Conservation (phyloP, 306 rosid genomes). For the Cercis canadensis region DNA sequence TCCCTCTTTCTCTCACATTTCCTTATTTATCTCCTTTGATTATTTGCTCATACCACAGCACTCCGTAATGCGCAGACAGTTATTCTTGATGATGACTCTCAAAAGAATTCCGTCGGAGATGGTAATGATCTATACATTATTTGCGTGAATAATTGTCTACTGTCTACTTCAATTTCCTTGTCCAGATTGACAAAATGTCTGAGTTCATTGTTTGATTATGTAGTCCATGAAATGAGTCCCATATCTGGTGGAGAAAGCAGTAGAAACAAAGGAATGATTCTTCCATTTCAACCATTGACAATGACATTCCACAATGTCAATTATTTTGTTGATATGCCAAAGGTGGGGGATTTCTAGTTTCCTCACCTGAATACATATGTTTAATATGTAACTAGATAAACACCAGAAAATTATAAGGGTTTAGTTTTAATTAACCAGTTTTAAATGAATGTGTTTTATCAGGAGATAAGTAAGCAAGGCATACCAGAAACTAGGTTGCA, state of each 20-base stretch:
- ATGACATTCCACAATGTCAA: conserved; percentile 88
- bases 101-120: conserved; percentile 40
- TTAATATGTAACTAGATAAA: conserved; percentile 9
- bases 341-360: conserved; percentile 51
- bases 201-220: conserved; percentile 31
- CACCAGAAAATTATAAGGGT: conserved; percentile 2
- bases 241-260: conserved; percentile 28
- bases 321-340: conserved; percentile 88
- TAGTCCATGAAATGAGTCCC: conserved; percentile 42
- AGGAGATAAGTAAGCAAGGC: conserved; percentile 66
- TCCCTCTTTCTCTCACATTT: neutral
- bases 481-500: conserved; percentile 73
- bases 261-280: conserved; percentile 81
- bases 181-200: conserved; percentile 10
- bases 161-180: neutral
- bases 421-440: neutral
- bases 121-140: conserved; percentile 49
- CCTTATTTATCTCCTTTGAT: too few relatives aligned
- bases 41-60: conserved; percentile 51
- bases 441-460: neutral
- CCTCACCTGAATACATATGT: neutral
- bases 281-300: conserved; percentile 89
- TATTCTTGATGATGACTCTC: conserved; percentile 47
- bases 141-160: conserved; percentile 1
- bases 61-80: conserved; percentile 62